Base-by-base conservation (phyloP, 164 flowering plant species). In the Nymphaea colorata region DNA sequence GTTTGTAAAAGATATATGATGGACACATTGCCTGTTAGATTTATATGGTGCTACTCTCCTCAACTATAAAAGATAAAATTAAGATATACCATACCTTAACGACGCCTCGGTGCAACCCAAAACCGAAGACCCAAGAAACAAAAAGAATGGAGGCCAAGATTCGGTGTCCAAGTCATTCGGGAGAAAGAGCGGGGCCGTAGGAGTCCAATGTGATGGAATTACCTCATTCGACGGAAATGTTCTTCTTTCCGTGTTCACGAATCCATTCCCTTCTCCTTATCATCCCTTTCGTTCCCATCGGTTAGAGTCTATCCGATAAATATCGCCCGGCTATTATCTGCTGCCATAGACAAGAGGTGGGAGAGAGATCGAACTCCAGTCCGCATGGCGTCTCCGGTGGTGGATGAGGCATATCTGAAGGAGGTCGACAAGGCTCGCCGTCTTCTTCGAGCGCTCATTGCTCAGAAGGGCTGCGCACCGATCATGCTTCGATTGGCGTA, bases 401-500 rank as follows among this genome's bases (percentile, higher is more conserved):
- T 88, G 51, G 90, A 94, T 80, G 75, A 86, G 0, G 96, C 85
- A 59, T 94, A 94, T 76, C 85, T 89, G 59, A 88, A 84, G 78
- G 79, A 86, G 68, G 76, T 90, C 79, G 96, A 91, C 59, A 88
- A 81, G 76, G 93, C 99, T 74, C 97, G 96, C 41, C 89, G 96
- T 18, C 86, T 87, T 62, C 96, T 94, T 70, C 96, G 96, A 6
- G 93, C 90, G 63, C 86, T 91, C 74, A 90, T 91, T 76, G 73
- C 93, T 72, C 69, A 61, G 84, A 84, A 84, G 77, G 84, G 84
- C 71, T 94, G 97, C 72, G 96, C 99, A 16, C 97, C 97, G 0
- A 85, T 94, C 80, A 86, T 94, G 96, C 99, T 94, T 66, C 99
- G 99, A 62, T 75, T 94, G 63, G 99, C 97, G 99, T 91, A 85